Evolutionary conservation across 78 protist genomes (phyloP).

Genomic region (Monosiga brevicollis): DNA sequence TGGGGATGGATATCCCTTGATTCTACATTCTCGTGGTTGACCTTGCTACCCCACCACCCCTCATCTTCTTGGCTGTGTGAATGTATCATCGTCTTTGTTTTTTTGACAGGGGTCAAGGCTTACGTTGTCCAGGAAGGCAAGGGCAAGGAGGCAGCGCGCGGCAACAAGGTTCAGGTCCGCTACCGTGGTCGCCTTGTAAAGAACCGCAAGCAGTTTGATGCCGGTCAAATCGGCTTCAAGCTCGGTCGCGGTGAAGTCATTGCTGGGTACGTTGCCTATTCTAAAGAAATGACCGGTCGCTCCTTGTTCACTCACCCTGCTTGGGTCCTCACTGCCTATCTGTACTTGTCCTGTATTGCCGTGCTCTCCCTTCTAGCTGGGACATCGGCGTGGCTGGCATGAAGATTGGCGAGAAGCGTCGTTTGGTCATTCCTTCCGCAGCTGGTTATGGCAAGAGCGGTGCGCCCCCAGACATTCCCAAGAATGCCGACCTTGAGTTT

Average conservation of each 20-base stretch:
- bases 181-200: background rate
- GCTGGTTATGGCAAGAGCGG: slow-evolving; percentile 56
- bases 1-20: too few relatives aligned
- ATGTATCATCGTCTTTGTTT: background rate
- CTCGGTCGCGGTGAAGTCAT: slow-evolving; percentile 40
- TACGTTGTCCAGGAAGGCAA: background rate
- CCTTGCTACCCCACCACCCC: background rate
- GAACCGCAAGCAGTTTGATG: slow-evolving; percentile 9
- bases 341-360: background rate
- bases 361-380: slow-evolving; percentile 22
- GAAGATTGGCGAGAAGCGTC: slow-evolving; percentile 66
- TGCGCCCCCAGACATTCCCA: slow-evolving; percentile 50
- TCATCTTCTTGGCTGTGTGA: background rate
- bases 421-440: slow-evolving; percentile 46
- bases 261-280: slow-evolving; percentile 20
- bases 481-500: slow-evolving; percentile 30
- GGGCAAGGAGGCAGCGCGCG: background rate
- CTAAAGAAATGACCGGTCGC: background rate
- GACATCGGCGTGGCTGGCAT: slow-evolving; percentile 48
- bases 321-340: background rate
- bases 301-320: background rate
- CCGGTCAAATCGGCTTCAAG: background rate
- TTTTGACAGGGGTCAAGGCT: background rate
- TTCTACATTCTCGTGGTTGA: background rate
- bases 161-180: background rate